phyloP scores from a whole-genome alignment of 1,284 basidiomycete genomes.

The Leccinum angustisporum region DNA sequence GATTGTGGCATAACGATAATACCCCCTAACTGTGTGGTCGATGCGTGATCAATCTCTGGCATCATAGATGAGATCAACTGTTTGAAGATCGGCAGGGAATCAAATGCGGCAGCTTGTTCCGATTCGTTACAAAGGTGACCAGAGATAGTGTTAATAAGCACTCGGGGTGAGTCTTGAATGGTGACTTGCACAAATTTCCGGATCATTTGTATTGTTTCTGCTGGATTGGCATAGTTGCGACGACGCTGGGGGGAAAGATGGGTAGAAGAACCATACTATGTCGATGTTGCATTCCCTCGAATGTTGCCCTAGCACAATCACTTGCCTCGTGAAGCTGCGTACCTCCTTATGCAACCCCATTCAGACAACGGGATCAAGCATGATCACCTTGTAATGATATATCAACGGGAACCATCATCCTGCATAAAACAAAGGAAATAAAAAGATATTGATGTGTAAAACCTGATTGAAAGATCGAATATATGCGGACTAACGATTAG shows the following conservation, averaged over 20 bases:
- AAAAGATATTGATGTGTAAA: background rate
- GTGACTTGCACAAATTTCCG: background rate
- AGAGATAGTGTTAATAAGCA: slow-evolving; percentile 8
- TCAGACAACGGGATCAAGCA: background rate
- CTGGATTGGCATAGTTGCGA: background rate
- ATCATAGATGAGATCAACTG: slow-evolving; percentile 10
- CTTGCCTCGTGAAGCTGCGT: background rate
- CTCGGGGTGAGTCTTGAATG: slow-evolving; percentile 1
- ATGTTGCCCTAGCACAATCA: background rate
- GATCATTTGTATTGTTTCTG: background rate
- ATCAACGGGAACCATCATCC: too few species aligned
- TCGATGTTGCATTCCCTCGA: background rate
- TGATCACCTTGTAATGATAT: too few species aligned
- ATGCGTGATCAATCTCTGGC: slow-evolving; percentile 6
- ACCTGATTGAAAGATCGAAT: background rate
- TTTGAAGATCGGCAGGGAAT: background rate
- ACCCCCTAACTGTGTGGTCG: background rate
- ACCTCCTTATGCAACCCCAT: background rate
- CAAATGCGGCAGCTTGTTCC: background rate
- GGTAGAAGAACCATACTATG: background rate
- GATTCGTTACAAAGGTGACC: slow-evolving; percentile 4
- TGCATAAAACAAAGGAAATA: too few species aligned
- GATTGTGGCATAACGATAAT: slow-evolving; percentile 11
- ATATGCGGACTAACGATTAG: background rate
- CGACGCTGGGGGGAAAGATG: background rate